Evolutionary conservation across 306 rosid genomes (phyloP).

Genomic region (Psophocarpus tetragonolobus): DNA sequence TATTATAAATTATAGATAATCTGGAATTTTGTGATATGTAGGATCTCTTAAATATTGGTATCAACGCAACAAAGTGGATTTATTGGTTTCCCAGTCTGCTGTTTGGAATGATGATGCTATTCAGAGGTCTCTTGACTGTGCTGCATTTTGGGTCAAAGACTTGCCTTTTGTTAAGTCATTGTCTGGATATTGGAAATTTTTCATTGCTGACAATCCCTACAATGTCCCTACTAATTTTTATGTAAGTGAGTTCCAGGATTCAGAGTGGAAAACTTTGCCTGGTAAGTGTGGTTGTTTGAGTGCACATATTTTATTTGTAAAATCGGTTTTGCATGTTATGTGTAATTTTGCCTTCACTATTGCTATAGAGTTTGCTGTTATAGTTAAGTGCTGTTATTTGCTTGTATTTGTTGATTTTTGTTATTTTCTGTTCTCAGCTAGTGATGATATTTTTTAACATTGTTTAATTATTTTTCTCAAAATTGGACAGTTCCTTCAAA

Average conservation of each 20-base stretch:
- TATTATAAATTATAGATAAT: neutral
- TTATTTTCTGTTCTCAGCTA: neutral
- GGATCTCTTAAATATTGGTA: constrained; percentile 92
- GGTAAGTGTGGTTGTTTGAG: constrained; percentile 47
- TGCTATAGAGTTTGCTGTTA: neutral
- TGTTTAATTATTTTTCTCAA: constrained; percentile 38
- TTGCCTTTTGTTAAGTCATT: constrained; percentile 82
- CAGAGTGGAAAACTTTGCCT: constrained; percentile 74
- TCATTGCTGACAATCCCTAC: constrained; percentile 67
- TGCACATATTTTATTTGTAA: neutral
- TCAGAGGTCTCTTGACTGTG: constrained; percentile 72
- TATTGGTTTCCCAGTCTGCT: constrained; percentile 67
- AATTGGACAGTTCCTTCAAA: constrained; percentile 91
- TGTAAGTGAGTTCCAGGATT: constrained; percentile 61
- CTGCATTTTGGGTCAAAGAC: constrained; percentile 78
- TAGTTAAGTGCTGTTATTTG: neutral
- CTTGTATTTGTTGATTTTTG: constrained; percentile 6
- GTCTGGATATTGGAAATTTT: constrained; percentile 92
- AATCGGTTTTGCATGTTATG: neutral
- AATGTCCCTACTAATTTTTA: constrained; percentile 65
- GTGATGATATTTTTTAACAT: neutral
- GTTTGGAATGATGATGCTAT: constrained; percentile 89
- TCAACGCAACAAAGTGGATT: constrained; percentile 74
- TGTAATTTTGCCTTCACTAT: neutral
- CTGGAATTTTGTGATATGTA: constrained; percentile 41